These are phyloP conservation scores for Ziziphus jujuba DNA, from an alignment of 306 rosid genomes.

Conservation along the genomic window DNA sequence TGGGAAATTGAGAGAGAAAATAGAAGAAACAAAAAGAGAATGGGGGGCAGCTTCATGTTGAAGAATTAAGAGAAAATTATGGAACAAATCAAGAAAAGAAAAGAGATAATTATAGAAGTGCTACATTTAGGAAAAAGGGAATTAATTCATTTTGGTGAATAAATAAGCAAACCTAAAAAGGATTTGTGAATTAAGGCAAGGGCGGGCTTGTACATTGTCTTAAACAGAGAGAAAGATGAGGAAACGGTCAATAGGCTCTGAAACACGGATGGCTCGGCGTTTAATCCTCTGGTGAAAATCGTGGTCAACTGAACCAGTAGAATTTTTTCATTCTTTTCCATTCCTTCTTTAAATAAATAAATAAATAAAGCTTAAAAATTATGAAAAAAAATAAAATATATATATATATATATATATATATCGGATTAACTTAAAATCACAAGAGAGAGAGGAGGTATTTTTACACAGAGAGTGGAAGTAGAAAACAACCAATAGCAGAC, in stretches of 20 bases:
- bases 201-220: slow-evolving; percentile 20
- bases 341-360: no score
- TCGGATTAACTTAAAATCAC: background rate
- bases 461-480: background rate
- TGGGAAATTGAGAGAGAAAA: slow-evolving; percentile 26
- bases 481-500: background rate
- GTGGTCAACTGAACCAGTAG: slow-evolving; percentile 12
- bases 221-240: slow-evolving; percentile 14
- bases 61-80: slow-evolving; percentile 51
- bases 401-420: no score
- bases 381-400: no score
- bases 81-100: slow-evolving; percentile 46
- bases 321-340: no score
- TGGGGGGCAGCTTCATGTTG: slow-evolving; percentile 39
- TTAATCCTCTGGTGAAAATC: slow-evolving; percentile 45
- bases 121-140: slow-evolving; percentile 50
- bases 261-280: slow-evolving; percentile 48
- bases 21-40: background rate
- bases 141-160: background rate
- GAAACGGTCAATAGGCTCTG: slow-evolving; percentile 44
- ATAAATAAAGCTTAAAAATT: no score
- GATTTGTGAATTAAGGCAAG: background rate
- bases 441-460: background rate
- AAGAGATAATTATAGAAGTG: slow-evolving; percentile 55
- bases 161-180: slow-evolving; percentile 9